Base-by-base conservation (phyloP, 176 grass and related monocot genomes). In the Aegilops bicornis region DNA sequence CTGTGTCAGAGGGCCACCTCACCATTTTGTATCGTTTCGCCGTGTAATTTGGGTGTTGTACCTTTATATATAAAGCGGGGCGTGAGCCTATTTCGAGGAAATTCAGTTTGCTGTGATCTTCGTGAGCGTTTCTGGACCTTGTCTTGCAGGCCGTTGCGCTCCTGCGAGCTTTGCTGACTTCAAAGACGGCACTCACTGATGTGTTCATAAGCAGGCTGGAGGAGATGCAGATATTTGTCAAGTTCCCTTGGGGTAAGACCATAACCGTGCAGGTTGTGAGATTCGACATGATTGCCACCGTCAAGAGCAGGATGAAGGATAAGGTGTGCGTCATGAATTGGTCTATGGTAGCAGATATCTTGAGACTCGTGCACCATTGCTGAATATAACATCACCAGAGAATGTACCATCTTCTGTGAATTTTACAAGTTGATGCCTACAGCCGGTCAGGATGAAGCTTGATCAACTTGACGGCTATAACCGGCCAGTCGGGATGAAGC, bases 131-230 rank as follows among this genome's bases (percentile, higher is more conserved):
- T 54, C 50, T 54, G 50, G 50, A 54, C 50, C 50, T 54, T 54
- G 3, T 23, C 19, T 85, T 45, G 60, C 83, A 68, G 43, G 61
- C 73, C 78, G 61, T 68, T 19, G 31, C 23, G 7, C 62, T 85
- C 45, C 22, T 85, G 7, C 76, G 62, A 20, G 73, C 83, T 4
- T 1, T 66, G 8, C 16, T 85, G 32, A 39, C 62, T 14, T 78
- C 45, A 0, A 30, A 68, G 45, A 78, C 62, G 0, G 73, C 83
- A 1, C 45, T 85, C n/a, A 85, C 62, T 10, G 62, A 85, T 52
- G 83, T 68, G 31, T 85, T 85, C 73, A 36, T 3, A 15, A 68
- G 62, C 73, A 68, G 22, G 83, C 30, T 85, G 43, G 31, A 85
- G 25, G 37, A 76, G 61, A 68, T 68, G 19, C 79, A 68, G 63